Evolutionary conservation across 2,329 filamentous ascomycete species (phyloP).

Genomic region (Biscogniauxia mediterranea): DNA sequence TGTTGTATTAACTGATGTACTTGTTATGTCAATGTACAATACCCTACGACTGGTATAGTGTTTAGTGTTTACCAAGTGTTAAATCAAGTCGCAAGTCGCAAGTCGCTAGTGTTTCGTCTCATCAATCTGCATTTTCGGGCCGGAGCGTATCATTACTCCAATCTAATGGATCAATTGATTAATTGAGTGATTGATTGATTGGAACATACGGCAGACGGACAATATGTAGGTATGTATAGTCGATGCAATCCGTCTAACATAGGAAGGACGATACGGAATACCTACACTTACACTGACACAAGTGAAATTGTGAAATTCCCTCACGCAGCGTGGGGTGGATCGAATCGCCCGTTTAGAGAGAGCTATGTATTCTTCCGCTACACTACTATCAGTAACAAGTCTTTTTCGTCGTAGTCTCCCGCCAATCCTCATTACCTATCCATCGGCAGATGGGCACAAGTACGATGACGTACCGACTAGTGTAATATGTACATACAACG

Average conservation of each 20-base stretch:
- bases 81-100: not conserved
- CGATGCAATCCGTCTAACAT: too few species aligned
- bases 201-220: too few species aligned
- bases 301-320: not conserved
- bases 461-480: not conserved
- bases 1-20: too few species aligned
- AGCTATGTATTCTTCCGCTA: not conserved
- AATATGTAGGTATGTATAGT: too few species aligned
- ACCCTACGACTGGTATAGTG: too few species aligned
- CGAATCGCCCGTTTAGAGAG: not conserved
- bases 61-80: too few species aligned
- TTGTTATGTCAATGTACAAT: too few species aligned
- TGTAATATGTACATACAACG: not conserved
- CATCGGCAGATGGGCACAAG: not conserved
- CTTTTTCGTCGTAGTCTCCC: not conserved
- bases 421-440: not conserved
- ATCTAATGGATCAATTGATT: not conserved
- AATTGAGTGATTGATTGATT: too few species aligned
- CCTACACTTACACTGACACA: too few species aligned
- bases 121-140: not conserved
- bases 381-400: not conserved
- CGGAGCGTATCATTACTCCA: not conserved
- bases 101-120: not conserved
- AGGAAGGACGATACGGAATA: too few species aligned
- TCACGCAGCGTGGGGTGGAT: not conserved